These are phyloP conservation scores for Lachancea kluyveri DNA, from an alignment of 805 yeast genomes.

Conservation along the genomic window DNA sequence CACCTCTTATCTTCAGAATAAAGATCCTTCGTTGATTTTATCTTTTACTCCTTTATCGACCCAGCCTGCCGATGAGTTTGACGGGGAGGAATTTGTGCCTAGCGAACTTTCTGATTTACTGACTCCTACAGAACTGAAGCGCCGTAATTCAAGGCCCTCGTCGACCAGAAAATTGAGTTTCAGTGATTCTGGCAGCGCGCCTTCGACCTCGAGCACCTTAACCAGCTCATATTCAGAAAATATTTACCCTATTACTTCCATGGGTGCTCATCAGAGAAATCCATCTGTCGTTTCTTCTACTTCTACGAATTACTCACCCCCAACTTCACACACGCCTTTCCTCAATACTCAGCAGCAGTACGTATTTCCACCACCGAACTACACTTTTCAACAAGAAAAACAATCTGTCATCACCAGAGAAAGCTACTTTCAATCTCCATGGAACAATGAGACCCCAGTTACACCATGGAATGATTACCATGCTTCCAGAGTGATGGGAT, in stretches of 20 bases:
- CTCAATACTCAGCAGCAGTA: not conserved
- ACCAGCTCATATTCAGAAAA: constrained; percentile 2
- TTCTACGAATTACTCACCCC: constrained; percentile 10
- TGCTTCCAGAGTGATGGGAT: too few relatives aligned
- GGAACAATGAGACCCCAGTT: constrained; percentile 1
- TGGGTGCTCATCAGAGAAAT: constrained; percentile 8
- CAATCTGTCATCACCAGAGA: not conserved
- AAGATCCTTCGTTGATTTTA: too few relatives aligned
- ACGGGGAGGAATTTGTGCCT: constrained; percentile 76
- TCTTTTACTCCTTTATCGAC: too few relatives aligned
- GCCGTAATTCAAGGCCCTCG: constrained; percentile 57
- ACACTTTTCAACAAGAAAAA: constrained; percentile 6
- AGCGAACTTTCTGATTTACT: constrained; percentile 71
- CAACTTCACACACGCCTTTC: too few relatives aligned
- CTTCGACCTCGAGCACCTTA: constrained; percentile 4
- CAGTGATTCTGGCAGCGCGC: constrained; percentile 2
- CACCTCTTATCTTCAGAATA: too few relatives aligned
- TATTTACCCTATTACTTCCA: not conserved
- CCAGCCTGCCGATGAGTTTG: constrained; percentile 4
- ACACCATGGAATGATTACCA: not conserved
- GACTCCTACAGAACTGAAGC: constrained; percentile 72
- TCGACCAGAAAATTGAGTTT: constrained; percentile 5
- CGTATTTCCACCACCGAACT: constrained; percentile 2
- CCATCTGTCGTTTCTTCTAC: constrained; percentile 10
- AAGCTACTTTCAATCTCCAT: not conserved